These are phyloP conservation scores for Oryza nivara DNA, from an alignment of 176 grass and related monocot genomes.

Conservation along the genomic window DNA sequence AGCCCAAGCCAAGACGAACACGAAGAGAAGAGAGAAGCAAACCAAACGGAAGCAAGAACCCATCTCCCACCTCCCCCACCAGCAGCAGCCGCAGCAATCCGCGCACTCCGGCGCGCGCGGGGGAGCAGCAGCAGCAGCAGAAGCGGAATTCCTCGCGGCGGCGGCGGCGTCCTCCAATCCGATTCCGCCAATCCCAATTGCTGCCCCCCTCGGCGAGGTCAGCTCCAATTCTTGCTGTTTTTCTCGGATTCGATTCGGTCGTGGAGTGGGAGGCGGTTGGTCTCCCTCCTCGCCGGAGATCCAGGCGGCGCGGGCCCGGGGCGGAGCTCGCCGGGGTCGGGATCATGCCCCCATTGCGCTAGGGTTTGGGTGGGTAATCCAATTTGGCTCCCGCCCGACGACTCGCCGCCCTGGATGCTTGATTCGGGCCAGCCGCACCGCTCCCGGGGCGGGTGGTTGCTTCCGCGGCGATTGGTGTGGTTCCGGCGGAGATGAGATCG, in stretches of 20 bases:
- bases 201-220: conserved; percentile 41
- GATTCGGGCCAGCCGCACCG: conserved; percentile 33
- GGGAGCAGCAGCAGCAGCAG: background rate
- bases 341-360: conserved; percentile 62
- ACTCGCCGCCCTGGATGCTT: conserved; percentile 26
- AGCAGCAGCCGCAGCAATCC: conserved; percentile 1
- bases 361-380: conserved; percentile 53
- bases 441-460: conserved; percentile 11
- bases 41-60: conserved; percentile 31
- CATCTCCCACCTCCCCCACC: conserved; percentile 37
- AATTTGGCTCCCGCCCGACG: conserved; percentile 30
- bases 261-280: background rate
- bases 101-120: background rate
- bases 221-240: conserved; percentile 48
- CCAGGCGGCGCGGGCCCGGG: conserved; percentile 34
- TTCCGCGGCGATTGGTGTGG: conserved; percentile 45
- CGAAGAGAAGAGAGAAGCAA: conserved; percentile 20
- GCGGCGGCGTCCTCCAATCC: conserved; percentile 8
- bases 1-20: conserved; percentile 57
- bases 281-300: conserved; percentile 39
- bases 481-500: conserved; percentile 68
- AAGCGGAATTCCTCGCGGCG: conserved; percentile 36
- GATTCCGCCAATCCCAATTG: conserved; percentile 37
- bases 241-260: conserved; percentile 46
- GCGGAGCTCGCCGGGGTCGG: conserved; percentile 34